Conservation (phyloP, 2,329 filamentous ascomycete species). For the Fusarium gaditjirri region DNA sequence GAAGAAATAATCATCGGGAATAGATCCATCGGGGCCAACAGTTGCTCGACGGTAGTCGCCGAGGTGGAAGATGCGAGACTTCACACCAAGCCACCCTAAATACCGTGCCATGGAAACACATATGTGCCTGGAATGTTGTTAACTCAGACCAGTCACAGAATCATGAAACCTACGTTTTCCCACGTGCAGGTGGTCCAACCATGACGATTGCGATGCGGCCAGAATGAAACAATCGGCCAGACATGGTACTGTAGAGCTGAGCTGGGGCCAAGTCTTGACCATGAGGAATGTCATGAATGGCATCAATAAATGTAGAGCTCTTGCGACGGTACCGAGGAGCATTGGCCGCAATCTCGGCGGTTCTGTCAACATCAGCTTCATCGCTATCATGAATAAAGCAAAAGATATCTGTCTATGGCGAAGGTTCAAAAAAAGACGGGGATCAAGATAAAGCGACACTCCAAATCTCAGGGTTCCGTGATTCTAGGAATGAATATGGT, state of each 20-base stretch:
- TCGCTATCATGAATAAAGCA: background rate
- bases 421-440: background rate
- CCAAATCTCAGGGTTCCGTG: background rate
- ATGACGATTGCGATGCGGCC: slow-evolving; percentile 97
- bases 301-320: slow-evolving; percentile 96
- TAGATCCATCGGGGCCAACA: slow-evolving; percentile 81
- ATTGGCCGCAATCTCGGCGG: slow-evolving; percentile 90
- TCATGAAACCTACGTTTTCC: slow-evolving; percentile 79
- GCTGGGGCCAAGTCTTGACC: slow-evolving; percentile 88
- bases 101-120: slow-evolving; percentile 96
- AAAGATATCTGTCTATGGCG: background rate
- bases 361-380: slow-evolving; percentile 62
- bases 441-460: background rate
- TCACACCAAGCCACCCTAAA: slow-evolving; percentile 95
- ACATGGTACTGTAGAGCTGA: slow-evolving; percentile 98
- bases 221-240: slow-evolving; percentile 94
- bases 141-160: slow-evolving; percentile 12
- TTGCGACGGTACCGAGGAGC: slow-evolving; percentile 89
- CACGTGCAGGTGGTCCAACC: slow-evolving; percentile 91
- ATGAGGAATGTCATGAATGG: slow-evolving; percentile 91
- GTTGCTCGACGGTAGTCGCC: slow-evolving; percentile 96
- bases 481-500: background rate
- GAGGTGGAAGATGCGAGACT: slow-evolving; percentile 96
- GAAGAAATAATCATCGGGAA: slow-evolving; percentile 98
- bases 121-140: slow-evolving; percentile 72